phyloP scores from a whole-genome alignment of 2,329 filamentous ascomycete genomes.

The Alternaria sp. region DNA sequence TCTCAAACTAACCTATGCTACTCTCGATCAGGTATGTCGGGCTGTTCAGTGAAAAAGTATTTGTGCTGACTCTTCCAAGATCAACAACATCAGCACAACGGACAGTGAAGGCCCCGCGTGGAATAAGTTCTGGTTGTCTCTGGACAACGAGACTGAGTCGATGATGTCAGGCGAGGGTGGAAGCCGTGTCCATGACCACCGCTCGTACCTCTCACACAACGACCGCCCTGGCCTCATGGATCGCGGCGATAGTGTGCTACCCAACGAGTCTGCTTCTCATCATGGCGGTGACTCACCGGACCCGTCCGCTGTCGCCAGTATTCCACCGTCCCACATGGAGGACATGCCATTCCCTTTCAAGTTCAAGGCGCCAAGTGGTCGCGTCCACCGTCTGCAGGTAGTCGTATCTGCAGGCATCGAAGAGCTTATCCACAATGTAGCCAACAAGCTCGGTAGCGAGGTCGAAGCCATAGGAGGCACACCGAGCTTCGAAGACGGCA shows the following conservation, averaged over 20 bases:
- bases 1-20: slow-evolving; percentile 96
- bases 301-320: slow-evolving; percentile 69
- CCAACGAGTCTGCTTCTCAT: slow-evolving; percentile 94
- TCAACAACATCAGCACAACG: slow-evolving; percentile 88
- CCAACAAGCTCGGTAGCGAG: slow-evolving; percentile 85
- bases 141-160: slow-evolving; percentile 94
- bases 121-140: slow-evolving; percentile 99
- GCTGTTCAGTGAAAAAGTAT: background rate
- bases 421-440: slow-evolving; percentile 79
- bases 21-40: slow-evolving; percentile 83
- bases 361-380: slow-evolving; percentile 96
- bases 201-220: slow-evolving; percentile 86
- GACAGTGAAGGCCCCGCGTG: slow-evolving; percentile 96
- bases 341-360: slow-evolving; percentile 95
- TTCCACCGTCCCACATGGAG: slow-evolving; percentile 63
- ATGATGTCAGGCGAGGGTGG: slow-evolving; percentile 92
- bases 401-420: slow-evolving; percentile 80
- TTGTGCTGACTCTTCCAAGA: slow-evolving; percentile 53
- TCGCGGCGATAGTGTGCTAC: slow-evolving; percentile 83
- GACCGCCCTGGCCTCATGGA: slow-evolving; percentile 67
- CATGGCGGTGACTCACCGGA: slow-evolving; percentile 80
- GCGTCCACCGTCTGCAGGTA: slow-evolving; percentile 91
- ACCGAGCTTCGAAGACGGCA: slow-evolving; percentile 80
- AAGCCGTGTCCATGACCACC: slow-evolving; percentile 72
- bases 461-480: slow-evolving; percentile 83